These are phyloP conservation scores for Trametes polyzona DNA, from an alignment of 1,284 basidiomycete genomes.

Conservation along the genomic window DNA sequence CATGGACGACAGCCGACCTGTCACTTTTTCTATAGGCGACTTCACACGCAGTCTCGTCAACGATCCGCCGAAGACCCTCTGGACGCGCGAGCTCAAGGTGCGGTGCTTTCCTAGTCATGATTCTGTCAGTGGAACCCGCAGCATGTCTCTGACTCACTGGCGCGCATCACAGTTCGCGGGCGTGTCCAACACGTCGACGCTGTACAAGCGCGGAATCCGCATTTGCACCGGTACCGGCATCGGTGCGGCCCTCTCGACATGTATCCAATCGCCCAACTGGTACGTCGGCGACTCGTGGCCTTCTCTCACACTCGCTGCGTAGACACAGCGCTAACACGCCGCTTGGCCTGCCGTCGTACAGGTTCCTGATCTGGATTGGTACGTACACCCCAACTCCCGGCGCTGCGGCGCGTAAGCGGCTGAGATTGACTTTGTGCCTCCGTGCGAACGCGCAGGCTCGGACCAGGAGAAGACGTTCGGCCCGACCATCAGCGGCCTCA, in stretches of 20 bases:
- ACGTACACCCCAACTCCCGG: slow-evolving; percentile 27
- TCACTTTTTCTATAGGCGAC: slow-evolving; percentile 50
- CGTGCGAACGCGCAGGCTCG: slow-evolving; percentile 50
- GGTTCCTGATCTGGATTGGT: slow-evolving; percentile 83
- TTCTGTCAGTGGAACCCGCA: slow-evolving; percentile 1
- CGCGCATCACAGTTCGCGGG: slow-evolving; percentile 62
- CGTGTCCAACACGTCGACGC: slow-evolving; percentile 74
- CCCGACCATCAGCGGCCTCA: slow-evolving; percentile 71
- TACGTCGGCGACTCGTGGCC: too few relatives aligned
- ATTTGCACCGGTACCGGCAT: slow-evolving; percentile 81
- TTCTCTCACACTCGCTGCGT: slow-evolving; percentile 11
- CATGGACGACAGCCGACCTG: slow-evolving; percentile 8
- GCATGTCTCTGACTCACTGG: slow-evolving; percentile 1
- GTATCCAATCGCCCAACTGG: slow-evolving; percentile 72
- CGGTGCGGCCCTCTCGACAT: slow-evolving; percentile 75
- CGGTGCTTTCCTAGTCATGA: slow-evolving; percentile 11
- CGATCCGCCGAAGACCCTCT: slow-evolving; percentile 66
- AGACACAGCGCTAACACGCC: slow-evolving; percentile 13
- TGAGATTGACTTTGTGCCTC: slow-evolving; percentile 19
- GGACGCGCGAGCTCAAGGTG: slow-evolving; percentile 78
- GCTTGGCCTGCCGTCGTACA: slow-evolving; percentile 32
- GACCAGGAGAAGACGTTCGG: slow-evolving; percentile 81
- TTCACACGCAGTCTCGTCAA: slow-evolving; percentile 73
- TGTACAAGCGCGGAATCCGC: slow-evolving; percentile 77
- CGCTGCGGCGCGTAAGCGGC: slow-evolving; percentile 11